These are phyloP conservation scores for Apiospora sp. DNA, from an alignment of 2,329 filamentous ascomycete species.

Conservation along the genomic window DNA sequence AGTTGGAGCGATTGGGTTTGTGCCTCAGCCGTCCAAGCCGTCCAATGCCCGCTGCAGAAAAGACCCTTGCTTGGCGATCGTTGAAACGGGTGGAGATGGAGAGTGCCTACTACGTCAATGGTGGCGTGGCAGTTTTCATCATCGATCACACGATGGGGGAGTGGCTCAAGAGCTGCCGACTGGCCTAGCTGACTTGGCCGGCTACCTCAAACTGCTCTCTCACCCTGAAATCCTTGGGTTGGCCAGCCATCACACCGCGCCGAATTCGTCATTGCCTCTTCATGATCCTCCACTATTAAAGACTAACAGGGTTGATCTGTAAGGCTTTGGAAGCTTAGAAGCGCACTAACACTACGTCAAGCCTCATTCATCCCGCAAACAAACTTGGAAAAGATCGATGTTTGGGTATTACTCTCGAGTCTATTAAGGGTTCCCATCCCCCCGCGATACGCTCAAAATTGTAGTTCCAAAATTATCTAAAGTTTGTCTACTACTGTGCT, in stretches of 20 bases:
- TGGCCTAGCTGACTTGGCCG: neutral
- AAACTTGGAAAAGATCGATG: conserved; percentile 9
- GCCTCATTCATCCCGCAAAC: too few relatives aligned
- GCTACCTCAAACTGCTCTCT: conserved; percentile 13
- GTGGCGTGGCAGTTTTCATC: conserved; percentile 22
- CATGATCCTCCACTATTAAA: neutral
- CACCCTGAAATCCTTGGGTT: neutral
- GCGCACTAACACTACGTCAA: conserved; percentile 16
- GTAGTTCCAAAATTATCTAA: neutral
- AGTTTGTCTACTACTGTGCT: conserved; percentile 6
- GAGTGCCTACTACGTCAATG: conserved; percentile 22
- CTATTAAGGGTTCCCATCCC: conserved; percentile 14
- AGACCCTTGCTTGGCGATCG: conserved; percentile 11
- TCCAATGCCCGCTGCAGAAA: conserved; percentile 9
- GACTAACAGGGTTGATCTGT: neutral
- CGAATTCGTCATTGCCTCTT: conserved; percentile 16
- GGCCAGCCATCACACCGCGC: conserved; percentile 2
- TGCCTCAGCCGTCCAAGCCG: conserved; percentile 14
- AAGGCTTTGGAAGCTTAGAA: conserved; percentile 18
- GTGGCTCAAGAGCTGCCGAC: too few relatives aligned
- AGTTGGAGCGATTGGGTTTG: conserved; percentile 7
- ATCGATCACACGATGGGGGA: conserved; percentile 14
- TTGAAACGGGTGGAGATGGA: conserved; percentile 16
- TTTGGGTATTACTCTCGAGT: neutral
- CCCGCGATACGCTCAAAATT: neutral